These are phyloP conservation scores for Cryptococcus deneoformans DNA, from an alignment of 1,284 basidiomycete genomes.

Conservation along the genomic window DNA sequence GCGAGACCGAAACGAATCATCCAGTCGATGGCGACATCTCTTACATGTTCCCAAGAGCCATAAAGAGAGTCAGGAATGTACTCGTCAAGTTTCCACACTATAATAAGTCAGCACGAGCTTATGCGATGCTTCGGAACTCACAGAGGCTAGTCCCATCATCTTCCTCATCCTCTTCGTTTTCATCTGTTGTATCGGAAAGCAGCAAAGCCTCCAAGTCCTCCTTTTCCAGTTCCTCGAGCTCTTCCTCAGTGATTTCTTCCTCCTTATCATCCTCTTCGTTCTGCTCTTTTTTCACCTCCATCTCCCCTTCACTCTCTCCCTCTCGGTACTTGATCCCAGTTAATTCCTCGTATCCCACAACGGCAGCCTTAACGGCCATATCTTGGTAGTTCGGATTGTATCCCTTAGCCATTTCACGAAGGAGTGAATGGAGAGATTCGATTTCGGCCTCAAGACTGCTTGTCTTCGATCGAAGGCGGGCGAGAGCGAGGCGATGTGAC, in stretches of 20 bases:
- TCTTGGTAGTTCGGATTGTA: slow-evolving; percentile 98
- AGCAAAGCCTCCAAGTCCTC: slow-evolving; percentile 71
- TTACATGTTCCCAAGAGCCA: slow-evolving; percentile 70
- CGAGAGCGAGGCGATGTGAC: slow-evolving; percentile 69
- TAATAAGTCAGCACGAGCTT: background rate
- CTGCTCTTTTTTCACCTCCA: slow-evolving; percentile 37
- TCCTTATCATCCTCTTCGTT: slow-evolving; percentile 36
- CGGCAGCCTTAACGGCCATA: slow-evolving; percentile 97
- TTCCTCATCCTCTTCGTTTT: slow-evolving; percentile 22
- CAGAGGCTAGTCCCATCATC: slow-evolving; percentile 23
- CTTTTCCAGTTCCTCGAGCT: slow-evolving; percentile 65
- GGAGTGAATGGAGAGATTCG: slow-evolving; percentile 74
- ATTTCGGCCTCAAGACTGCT: slow-evolving; percentile 70
- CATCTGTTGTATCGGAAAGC: slow-evolving; percentile 65
- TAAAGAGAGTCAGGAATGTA: slow-evolving; percentile 83
- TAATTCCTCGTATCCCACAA: slow-evolving; percentile 87
- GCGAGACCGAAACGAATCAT: slow-evolving; percentile 65
- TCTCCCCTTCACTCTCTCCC: slow-evolving; percentile 57
- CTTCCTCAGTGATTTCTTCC: slow-evolving; percentile 51
- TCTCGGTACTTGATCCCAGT: slow-evolving; percentile 51
- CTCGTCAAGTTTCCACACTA: slow-evolving; percentile 76
- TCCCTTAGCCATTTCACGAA: slow-evolving; percentile 72
- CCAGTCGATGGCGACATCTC: slow-evolving; percentile 62
- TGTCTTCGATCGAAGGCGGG: slow-evolving; percentile 69
- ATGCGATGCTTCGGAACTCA: slow-evolving; percentile 4